These are phyloP conservation scores for Krasilnikovozyma curviuscula DNA, from an alignment of 768 basidiomycete genomes.

Conservation along the genomic window DNA sequence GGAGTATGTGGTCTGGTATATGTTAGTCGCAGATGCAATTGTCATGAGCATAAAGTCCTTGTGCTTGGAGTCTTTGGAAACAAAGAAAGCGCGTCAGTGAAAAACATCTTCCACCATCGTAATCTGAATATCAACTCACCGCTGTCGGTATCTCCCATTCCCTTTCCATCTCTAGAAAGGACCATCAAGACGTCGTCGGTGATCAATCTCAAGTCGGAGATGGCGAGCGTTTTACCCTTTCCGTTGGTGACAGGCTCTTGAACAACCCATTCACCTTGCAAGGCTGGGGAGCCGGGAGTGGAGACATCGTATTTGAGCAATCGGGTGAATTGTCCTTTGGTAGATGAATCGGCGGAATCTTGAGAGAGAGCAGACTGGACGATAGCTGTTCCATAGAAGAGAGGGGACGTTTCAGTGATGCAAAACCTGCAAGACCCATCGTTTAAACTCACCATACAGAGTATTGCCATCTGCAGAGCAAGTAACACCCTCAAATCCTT, in stretches of 20 bases:
- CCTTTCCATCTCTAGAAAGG: conserved; percentile 36
- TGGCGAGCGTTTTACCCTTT: conserved; percentile 31
- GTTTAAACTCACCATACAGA: too few relatives aligned
- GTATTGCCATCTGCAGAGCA: conserved; percentile 32
- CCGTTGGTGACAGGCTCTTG: conserved; percentile 30
- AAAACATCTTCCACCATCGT: too few relatives aligned
- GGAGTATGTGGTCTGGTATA: conserved; percentile 40
- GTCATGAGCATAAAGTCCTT: conserved; percentile 45
- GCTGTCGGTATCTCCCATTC: conserved; percentile 41
- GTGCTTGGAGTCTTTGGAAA: conserved; percentile 26
- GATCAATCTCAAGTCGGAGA: conserved; percentile 34
- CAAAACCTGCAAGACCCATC: too few relatives aligned
- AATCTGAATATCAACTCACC: too few relatives aligned
- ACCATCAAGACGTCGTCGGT: conserved; percentile 38
- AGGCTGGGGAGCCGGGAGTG: conserved; percentile 23
- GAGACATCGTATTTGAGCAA: conserved; percentile 40
- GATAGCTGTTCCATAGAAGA: too few relatives aligned
- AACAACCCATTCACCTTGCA: conserved; percentile 37
- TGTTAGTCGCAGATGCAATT: conserved; percentile 41
- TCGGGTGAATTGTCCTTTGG: conserved; percentile 37
- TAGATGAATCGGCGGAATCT: conserved; percentile 37
- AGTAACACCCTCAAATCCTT: conserved; percentile 46
- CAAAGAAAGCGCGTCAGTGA: background rate
- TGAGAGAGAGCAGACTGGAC: conserved; percentile 46
- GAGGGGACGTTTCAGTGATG: too few relatives aligned